These are phyloP conservation scores for Parmales sp. DNA, from an alignment of 108 stramenopile species.

Conservation along the genomic window DNA sequence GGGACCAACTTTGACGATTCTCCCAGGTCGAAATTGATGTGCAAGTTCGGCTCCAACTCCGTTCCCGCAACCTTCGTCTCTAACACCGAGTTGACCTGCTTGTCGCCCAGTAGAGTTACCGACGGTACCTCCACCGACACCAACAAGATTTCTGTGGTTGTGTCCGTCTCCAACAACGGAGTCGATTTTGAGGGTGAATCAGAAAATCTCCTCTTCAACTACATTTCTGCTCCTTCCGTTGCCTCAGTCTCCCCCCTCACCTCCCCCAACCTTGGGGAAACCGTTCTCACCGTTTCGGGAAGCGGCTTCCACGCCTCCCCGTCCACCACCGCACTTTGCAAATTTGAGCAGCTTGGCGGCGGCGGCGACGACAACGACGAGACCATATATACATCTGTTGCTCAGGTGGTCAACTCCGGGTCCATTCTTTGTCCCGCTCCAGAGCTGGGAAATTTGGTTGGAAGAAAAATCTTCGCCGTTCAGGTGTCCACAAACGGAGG, in stretches of 20 bases:
- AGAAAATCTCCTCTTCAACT: not conserved
- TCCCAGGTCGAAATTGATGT: not conserved
- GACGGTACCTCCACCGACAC: not conserved
- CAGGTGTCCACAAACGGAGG: not conserved
- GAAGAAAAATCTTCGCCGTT: not conserved
- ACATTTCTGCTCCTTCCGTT: not conserved
- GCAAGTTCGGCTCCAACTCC: not conserved
- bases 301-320: not conserved
- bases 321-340: not conserved
- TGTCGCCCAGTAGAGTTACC: not conserved
- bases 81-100: not conserved
- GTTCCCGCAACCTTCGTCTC: not conserved
- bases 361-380: not conserved
- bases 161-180: not conserved
- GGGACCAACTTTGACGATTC: slow-evolving; percentile 1
- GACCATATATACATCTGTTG: not conserved
- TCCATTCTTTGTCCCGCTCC: not conserved
- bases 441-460: not conserved
- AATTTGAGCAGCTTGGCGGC: not conserved
- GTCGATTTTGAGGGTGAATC: not conserved
- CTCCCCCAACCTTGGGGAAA: not conserved
- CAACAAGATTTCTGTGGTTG: no score
- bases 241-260: not conserved
- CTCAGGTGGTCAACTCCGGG: not conserved
- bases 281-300: slow-evolving; percentile 1